phyloP scores from a whole-genome alignment of 306 rosid species.

The Herpetospermum pedunculosum region DNA sequence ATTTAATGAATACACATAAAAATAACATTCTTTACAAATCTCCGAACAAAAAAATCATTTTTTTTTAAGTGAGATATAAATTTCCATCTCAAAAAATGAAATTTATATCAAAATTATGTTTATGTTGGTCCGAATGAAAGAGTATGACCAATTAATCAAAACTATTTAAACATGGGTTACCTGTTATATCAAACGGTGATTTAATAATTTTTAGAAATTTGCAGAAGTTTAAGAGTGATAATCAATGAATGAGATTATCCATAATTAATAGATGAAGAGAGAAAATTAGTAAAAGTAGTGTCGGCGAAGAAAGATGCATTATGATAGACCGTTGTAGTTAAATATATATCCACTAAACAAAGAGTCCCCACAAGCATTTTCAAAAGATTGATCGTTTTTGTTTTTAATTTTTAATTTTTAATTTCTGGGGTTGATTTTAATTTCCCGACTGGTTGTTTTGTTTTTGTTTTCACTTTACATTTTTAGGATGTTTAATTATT shows the following conservation, averaged over 20 bases:
- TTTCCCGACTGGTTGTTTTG: not conserved
- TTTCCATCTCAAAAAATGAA: too few species aligned
- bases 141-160: too few species aligned
- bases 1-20: too few species aligned
- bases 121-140: too few species aligned
- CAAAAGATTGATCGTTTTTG: not conserved
- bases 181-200: too few species aligned
- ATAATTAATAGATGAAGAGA: not conserved
- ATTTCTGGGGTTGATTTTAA: not conserved
- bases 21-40: too few species aligned
- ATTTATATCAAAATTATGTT: too few species aligned
- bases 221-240: too few species aligned
- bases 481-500: not conserved
- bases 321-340: not conserved
- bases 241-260: not conserved
- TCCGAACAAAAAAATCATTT: too few species aligned
- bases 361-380: not conserved
- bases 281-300: not conserved
- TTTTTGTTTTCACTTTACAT: not conserved
- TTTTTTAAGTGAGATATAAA: too few species aligned
- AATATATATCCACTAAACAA: not conserved
- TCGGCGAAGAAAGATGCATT: constrained; percentile 1
- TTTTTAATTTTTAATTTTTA: not conserved
- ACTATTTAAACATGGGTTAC: too few species aligned
- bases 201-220: too few species aligned